Base-by-base conservation (phyloP, 345 rosid genomes). In the Linum tenue region DNA sequence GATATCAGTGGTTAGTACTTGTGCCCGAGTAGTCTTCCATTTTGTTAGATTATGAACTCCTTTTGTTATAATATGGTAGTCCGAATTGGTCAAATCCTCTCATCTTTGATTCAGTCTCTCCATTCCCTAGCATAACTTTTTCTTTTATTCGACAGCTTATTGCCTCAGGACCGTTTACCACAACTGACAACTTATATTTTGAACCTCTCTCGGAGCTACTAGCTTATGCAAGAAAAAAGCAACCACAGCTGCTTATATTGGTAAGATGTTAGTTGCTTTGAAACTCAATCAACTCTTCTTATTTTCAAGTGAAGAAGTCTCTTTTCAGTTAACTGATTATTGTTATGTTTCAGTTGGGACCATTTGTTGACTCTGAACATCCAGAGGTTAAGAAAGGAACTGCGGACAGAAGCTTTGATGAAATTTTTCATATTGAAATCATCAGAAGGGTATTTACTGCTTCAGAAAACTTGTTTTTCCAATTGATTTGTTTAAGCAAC, bases 91-190 rank as follows among this genome's bases (percentile, higher is more conserved):
- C 31, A 22, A 22, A 22, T 22, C 31, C 31, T 69, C 39, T 60
- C 22, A n/a, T 31, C 58, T 62, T 5, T 36, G 35, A 48, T 16
- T n/a, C 37, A 55, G 15, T 17, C 48, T 68, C 40, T 16, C 39
- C 65, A 7, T 16, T 5, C 16, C 11, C 57, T 56, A 59, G 12
- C 59, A 11, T 59, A 9, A 37, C 7, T 17, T 2, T 15, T 53
- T 9, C 36, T 37, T 55, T 56, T 67, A 67, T 56, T 48, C 22
- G 65, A 70, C 80, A 94, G 95, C 83, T 90, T 66, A 79, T 88
- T 82, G 96, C 95, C 57, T 81, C 97, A 14, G 99, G 96, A 55
- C 97, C 97, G 66, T 94, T 88, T 76, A 85, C 92, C 35, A 88
- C 97, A 36, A 68, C 79, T 56, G 99, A 85, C 78, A 90, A 87